Conservation (phyloP, 1,284 basidiomycete genomes). For the Porodaedalea pini region DNA sequence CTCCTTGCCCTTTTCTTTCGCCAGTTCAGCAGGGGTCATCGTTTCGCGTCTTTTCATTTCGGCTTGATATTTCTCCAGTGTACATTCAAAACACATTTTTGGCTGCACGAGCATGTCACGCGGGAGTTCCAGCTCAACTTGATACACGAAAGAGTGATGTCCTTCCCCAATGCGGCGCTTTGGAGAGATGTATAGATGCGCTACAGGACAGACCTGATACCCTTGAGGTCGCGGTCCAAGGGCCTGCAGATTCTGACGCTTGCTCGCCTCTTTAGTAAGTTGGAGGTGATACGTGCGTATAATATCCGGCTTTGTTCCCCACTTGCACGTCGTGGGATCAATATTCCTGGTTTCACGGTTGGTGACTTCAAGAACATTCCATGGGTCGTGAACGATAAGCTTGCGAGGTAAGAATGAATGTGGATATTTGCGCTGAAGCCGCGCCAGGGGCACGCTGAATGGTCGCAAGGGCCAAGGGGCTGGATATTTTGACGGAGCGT, state of each 20-base stretch:
- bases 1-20: not conserved
- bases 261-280: slow-evolving; percentile 15
- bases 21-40: not conserved
- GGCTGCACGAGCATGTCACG: slow-evolving; percentile 23
- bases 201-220: slow-evolving; percentile 18
- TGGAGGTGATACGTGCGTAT: slow-evolving; percentile 22
- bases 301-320: slow-evolving; percentile 16
- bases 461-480: slow-evolving; percentile 35
- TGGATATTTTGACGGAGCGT: slow-evolving; percentile 33
- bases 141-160: slow-evolving; percentile 28
- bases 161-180: slow-evolving; percentile 23
- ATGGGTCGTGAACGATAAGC: slow-evolving; percentile 29
- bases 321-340: slow-evolving; percentile 2
- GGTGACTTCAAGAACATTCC: slow-evolving; percentile 21
- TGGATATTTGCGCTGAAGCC: slow-evolving; percentile 24
- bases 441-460: slow-evolving; percentile 19
- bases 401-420: slow-evolving; percentile 27
- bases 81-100: slow-evolving; percentile 20
- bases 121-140: slow-evolving; percentile 28
- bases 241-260: slow-evolving; percentile 2
- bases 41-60: not conserved
- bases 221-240: slow-evolving; percentile 5
- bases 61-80: not conserved
- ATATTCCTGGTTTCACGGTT: not conserved
- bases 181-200: slow-evolving; percentile 28